Evolutionary conservation across 768 basidiomycete species (phyloP).

Genomic region (Hericium coralloides): DNA sequence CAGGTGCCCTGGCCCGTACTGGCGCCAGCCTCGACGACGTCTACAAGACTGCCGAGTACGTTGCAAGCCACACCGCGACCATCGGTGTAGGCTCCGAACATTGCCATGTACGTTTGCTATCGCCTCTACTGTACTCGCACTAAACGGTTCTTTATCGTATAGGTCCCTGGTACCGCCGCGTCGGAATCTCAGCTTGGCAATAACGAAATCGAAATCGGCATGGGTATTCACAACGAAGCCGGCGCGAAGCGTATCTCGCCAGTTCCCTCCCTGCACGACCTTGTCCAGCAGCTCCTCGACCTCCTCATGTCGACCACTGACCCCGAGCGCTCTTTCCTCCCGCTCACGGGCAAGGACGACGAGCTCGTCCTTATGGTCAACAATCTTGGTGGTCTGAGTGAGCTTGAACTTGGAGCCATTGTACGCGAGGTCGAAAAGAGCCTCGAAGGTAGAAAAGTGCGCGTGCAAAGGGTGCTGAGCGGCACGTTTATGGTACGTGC

Average conservation of each 20-base stretch:
- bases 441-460: conserved; percentile 48
- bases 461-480: conserved; percentile 52
- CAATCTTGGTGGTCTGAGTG: conserved; percentile 81
- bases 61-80: conserved; percentile 61
- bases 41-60: conserved; percentile 53
- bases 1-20: conserved; percentile 67
- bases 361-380: conserved; percentile 76
- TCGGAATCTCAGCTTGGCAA: conserved; percentile 43
- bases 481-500: conserved; percentile 79
- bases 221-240: conserved; percentile 89
- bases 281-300: conserved; percentile 62
- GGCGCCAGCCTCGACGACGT: conserved; percentile 67
- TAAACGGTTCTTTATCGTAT: neutral
- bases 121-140: neutral
- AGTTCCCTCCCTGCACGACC: conserved; percentile 58
- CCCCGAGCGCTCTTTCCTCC: conserved; percentile 68
- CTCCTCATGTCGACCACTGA: conserved; percentile 67
- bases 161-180: conserved; percentile 75
- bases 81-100: conserved; percentile 86
- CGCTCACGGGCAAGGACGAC: conserved; percentile 57
- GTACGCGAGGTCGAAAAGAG: conserved; percentile 49
- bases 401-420: conserved; percentile 69
- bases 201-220: conserved; percentile 78
- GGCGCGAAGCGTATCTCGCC: conserved; percentile 63
- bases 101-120: conserved; percentile 52